These are phyloP conservation scores for Magnusiomyces tetraspermus DNA, from an alignment of 1,139 yeast species.

Conservation along the genomic window DNA sequence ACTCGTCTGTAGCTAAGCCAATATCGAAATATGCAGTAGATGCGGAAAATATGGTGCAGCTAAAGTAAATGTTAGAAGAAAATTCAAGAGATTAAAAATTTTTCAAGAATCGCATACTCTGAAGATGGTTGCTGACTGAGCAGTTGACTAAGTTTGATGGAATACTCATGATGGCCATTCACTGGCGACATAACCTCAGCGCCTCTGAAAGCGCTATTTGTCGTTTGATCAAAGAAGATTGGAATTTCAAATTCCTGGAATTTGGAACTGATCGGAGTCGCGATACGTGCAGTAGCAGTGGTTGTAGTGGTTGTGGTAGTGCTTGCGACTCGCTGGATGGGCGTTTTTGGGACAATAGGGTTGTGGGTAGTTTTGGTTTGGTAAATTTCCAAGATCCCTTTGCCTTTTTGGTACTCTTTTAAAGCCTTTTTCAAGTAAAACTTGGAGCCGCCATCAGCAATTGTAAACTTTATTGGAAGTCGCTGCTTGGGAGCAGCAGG, in stretches of 20 bases:
- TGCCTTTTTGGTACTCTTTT: conserved; percentile 1
- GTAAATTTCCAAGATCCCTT: conserved; percentile 7
- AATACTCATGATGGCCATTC: conserved; percentile 12
- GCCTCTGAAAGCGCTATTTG: background rate
- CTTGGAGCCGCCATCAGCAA: conserved; percentile 1
- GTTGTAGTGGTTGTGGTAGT: background rate
- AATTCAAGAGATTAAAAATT: background rate
- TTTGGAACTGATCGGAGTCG: background rate
- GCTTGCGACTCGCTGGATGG: background rate
- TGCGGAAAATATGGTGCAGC: background rate
- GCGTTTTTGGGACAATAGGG: background rate
- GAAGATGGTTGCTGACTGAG: conserved; percentile 1
- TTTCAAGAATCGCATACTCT: background rate
- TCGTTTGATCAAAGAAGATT: background rate
- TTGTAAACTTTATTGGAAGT: background rate
- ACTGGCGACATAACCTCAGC: conserved; percentile 7
- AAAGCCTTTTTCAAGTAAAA: background rate
- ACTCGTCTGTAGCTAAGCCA: background rate
- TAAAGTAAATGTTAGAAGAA: background rate
- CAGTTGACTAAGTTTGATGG: conserved; percentile 10
- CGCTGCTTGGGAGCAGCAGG: background rate
- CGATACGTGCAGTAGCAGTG: background rate
- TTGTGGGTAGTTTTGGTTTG: conserved; percentile 4
- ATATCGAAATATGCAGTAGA: background rate
- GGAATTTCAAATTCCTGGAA: background rate